Evolutionary conservation across 345 rosid species (phyloP), one percentile per base, ranked within the genome.

Genomic region (Gossypium bickii): DNA sequence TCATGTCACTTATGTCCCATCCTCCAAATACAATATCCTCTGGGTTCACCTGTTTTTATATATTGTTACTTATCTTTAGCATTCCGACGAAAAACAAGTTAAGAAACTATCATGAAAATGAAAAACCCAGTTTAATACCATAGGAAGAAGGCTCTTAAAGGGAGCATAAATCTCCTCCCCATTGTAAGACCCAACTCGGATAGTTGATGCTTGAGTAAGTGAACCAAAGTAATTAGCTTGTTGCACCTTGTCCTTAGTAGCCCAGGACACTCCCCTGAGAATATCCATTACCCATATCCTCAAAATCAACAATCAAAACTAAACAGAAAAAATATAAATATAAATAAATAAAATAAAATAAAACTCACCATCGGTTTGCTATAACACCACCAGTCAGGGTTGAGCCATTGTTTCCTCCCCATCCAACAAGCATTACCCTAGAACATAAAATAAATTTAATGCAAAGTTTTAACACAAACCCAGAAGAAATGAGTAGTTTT

Each of bases 91-190:
- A 20, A 45, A 55, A 17, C 27, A 25, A 52, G 44, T 15, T n/a
- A 20, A 15, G 7, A 22, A 58, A 7, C 41, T 34, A 34, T 34
- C 41, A 34, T 34, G 5, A 34, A 34, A 34, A 34, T 34, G 41
- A 34, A 34, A 34, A 34, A 1, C 5, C 3, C 22, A n/a, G 22
- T 17, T 7, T 9, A 17, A 43, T 90, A 95, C 98, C 98, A 93
- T 87, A 24, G 99, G 99, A 67, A 95, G 92, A 49, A 95, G 90
- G 83, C 97, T 95, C 86, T 91, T 95, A 83, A 95, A 95, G 9
- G 99, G 99, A 76, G 97, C 98, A 84, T 91, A 87, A 72, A 95
- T 95, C 84, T 95, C 99, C 78, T 93, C 98, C 57, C 99, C 98
- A 83, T 91, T 90, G 85, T 81, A 95, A 22, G 99, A 95, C 78